Conservation (phyloP, 768 basidiomycete species). For the Tulasnella calospora region DNA sequence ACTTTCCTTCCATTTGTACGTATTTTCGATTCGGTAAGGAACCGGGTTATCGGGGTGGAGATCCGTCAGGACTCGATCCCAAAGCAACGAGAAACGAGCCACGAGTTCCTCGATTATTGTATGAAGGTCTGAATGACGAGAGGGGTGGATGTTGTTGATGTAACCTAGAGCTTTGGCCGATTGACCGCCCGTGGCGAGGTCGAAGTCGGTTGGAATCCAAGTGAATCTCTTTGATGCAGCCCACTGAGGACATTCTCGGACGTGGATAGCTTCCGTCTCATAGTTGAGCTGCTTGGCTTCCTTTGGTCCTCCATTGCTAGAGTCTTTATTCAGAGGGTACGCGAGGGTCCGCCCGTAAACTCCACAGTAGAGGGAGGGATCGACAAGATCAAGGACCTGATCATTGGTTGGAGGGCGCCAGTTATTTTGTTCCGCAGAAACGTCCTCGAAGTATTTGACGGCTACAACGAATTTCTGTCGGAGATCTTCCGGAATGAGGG, state of each 20-base stretch:
- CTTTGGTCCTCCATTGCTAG: not conserved
- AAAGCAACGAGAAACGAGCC: not conserved
- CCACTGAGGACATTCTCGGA: not conserved
- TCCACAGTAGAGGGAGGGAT: constrained; percentile 42
- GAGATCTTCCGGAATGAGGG: constrained; percentile 35
- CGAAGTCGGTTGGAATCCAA: constrained; percentile 26
- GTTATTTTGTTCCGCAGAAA: too few relatives aligned
- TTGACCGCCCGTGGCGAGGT: not conserved
- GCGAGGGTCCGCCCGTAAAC: constrained; percentile 38
- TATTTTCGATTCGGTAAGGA: not conserved
- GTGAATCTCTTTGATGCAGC: not conserved
- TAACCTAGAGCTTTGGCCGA: constrained; percentile 8
- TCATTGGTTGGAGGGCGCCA: too few relatives aligned
- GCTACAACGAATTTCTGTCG: constrained; percentile 33
- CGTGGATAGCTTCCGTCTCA: not conserved
- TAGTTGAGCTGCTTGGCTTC: not conserved
- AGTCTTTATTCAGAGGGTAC: not conserved
- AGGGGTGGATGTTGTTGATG: constrained; percentile 24
- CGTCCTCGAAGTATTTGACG: constrained; percentile 38
- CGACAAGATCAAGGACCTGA: constrained; percentile 44
- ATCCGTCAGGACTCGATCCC: constrained; percentile 20
- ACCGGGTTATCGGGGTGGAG: constrained; percentile 2
- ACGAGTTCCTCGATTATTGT: constrained; percentile 12
- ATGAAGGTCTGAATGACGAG: constrained; percentile 12
- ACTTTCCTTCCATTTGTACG: not conserved